Percentiles rank a stretch among this genome's conserved stretches.
Conservation (phyloP, 2,329 filamentous ascomycete species). For the Exophiala viscosa region DNA sequence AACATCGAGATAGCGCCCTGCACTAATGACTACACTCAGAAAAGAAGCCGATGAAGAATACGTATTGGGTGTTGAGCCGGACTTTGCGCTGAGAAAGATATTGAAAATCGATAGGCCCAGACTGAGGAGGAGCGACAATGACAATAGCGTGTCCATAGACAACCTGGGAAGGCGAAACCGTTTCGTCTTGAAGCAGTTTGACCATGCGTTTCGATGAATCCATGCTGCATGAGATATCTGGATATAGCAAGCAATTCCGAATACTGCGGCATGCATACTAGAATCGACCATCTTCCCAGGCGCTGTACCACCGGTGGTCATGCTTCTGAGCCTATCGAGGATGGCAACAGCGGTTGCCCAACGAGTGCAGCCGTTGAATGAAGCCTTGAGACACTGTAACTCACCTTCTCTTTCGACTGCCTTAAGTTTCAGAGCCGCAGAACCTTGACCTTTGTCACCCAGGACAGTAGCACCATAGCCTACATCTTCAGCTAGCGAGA, state of each 20-base stretch:
- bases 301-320: not conserved
- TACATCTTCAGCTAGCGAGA: constrained; percentile 10
- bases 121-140: constrained; percentile 14
- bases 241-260: constrained; percentile 4
- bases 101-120: constrained; percentile 18
- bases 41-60: constrained; percentile 19
- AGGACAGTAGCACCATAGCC: constrained; percentile 15
- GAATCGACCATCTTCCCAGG: not conserved
- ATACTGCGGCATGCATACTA: not conserved
- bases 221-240: constrained; percentile 9
- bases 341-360: constrained; percentile 7
- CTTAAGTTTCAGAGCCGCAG: constrained; percentile 9
- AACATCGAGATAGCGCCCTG: constrained; percentile 15
- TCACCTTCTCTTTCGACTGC: constrained; percentile 11
- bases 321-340: constrained; percentile 5
- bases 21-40: constrained; percentile 14
- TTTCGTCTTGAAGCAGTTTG: not conserved
- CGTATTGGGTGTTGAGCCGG: constrained; percentile 2
- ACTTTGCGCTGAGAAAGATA: constrained; percentile 6
- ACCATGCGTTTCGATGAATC: constrained; percentile 19
- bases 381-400: constrained; percentile 4
- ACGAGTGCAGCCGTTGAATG: constrained; percentile 16
- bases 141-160: constrained; percentile 18
- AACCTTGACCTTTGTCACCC: not conserved
- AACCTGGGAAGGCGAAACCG: not conserved